A percentile compares a stretch with the other conserved stretches of the same genome.
phyloP scores from a whole-genome alignment of 2,329 filamentous ascomycete genomes.

The Mycosphaerella sp. region DNA sequence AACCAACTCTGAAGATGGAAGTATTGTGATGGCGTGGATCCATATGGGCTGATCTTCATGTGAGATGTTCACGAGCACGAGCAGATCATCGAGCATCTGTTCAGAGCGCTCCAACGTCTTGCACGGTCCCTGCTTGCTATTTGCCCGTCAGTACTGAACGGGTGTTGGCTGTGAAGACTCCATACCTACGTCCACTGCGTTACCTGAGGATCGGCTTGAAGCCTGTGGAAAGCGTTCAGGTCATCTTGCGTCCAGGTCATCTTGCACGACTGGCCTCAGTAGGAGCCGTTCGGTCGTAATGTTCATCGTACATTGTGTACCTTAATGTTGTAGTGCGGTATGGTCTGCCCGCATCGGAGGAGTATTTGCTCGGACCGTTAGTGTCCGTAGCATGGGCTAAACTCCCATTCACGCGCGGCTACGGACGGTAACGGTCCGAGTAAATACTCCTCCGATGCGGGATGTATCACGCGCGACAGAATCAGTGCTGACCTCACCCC shows the following conservation, averaged over 20 bases:
- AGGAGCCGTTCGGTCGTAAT: constrained; percentile 14
- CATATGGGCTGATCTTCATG: constrained; percentile 10
- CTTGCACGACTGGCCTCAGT: constrained; percentile 14
- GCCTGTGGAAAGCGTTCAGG: constrained; percentile 15
- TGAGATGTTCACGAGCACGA: constrained; percentile 17
- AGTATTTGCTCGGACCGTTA: no score
- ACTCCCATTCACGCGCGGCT: no score
- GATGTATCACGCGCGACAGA: no score
- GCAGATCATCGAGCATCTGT: constrained; percentile 21
- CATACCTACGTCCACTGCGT: constrained; percentile 20
- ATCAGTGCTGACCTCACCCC: no score
- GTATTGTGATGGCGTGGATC: constrained; percentile 16
- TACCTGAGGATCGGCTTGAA: constrained; percentile 17
- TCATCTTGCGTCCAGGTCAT: constrained; percentile 16
- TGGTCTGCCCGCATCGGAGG: no score
- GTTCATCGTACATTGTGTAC: constrained; percentile 6
- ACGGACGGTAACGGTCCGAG: no score
- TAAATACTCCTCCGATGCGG: no score
- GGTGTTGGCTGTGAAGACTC: background rate
- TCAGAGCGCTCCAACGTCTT: constrained; percentile 9
- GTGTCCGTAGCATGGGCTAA: no score
- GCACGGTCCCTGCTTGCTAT: constrained; percentile 19
- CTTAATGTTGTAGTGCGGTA: no score
- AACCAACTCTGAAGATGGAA: constrained; percentile 10
- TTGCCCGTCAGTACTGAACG: background rate